A percentile compares a stretch with the other conserved stretches of the same genome.
These are phyloP conservation scores for Prunus mume DNA, from an alignment of 306 rosid genomes.

Conservation along the genomic window DNA sequence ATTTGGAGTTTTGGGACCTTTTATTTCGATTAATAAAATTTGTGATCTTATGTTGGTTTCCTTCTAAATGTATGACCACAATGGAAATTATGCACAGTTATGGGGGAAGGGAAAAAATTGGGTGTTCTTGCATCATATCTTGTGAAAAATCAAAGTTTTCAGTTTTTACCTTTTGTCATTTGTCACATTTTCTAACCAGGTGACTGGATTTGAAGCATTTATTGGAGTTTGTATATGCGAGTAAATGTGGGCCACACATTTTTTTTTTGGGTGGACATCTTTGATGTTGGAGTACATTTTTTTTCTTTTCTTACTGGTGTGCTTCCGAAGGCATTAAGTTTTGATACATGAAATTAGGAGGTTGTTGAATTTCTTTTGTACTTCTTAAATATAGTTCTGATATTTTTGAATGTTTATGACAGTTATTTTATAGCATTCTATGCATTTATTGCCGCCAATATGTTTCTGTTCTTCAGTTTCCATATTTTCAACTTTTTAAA, in stretches of 20 bases:
- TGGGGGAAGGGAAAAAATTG: background rate
- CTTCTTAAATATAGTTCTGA: background rate
- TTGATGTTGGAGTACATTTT: background rate
- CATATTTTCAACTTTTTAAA: background rate
- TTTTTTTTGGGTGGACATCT: background rate
- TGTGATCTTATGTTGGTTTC: background rate
- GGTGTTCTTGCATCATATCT: background rate
- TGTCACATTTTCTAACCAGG: background rate
- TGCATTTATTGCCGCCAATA: background rate
- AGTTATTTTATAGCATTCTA: conserved; percentile 2
- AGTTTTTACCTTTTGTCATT: background rate
- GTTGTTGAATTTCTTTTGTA: background rate
- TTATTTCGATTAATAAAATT: background rate
- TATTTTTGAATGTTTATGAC: background rate
- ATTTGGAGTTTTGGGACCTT: background rate
- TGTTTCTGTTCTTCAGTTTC: background rate
- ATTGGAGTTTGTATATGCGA: background rate
- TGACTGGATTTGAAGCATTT: conserved; percentile 7
- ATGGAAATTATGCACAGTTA: background rate
- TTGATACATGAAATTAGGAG: background rate
- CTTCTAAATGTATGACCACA: background rate
- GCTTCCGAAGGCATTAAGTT: background rate
- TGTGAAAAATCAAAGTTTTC: background rate
- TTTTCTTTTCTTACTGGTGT: no score
- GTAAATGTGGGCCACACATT: background rate